Conservation (phyloP, 352 stramenopile genomes). For the Halophytophthora polymorphica region DNA sequence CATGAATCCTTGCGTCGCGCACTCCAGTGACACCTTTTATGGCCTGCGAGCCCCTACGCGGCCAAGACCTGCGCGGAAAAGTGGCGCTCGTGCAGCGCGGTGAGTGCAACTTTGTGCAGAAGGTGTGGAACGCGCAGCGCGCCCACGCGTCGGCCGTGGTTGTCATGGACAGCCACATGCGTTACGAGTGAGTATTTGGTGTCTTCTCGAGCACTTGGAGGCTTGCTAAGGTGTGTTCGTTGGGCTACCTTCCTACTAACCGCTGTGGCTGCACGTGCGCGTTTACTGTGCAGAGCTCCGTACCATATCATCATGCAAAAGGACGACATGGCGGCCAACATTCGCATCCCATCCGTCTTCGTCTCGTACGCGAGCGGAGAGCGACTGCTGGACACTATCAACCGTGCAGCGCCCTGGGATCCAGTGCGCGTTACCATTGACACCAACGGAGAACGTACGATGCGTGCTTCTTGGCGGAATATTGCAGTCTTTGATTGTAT, state of each 20-base stretch:
- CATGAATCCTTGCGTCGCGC: too few relatives aligned
- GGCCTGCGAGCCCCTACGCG: slow-evolving; percentile 50
- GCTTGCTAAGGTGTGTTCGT: background rate
- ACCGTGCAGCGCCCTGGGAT: slow-evolving; percentile 43
- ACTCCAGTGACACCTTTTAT: slow-evolving; percentile 48
- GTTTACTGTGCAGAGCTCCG: slow-evolving; percentile 36
- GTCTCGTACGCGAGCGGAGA: slow-evolving; percentile 66
- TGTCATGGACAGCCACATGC: slow-evolving; percentile 68
- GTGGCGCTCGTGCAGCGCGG: slow-evolving; percentile 76
- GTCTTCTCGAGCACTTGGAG: background rate
- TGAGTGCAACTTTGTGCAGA: slow-evolving; percentile 59
- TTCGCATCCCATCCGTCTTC: slow-evolving; percentile 72
- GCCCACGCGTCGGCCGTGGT: slow-evolving; percentile 64
- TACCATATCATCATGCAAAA: slow-evolving; percentile 87
- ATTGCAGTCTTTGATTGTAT: background rate
- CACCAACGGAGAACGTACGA: slow-evolving; percentile 55
- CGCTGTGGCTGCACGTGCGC: background rate
- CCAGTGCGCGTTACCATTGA: slow-evolving; percentile 59
- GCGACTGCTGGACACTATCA: slow-evolving; percentile 41
- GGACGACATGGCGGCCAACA: slow-evolving; percentile 59
- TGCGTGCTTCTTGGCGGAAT: slow-evolving; percentile 1
- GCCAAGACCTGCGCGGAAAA: slow-evolving; percentile 52
- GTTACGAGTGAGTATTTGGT: slow-evolving; percentile 42
- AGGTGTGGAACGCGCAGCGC: slow-evolving; percentile 56
- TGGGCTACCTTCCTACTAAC: background rate